Percentiles rank a stretch among this genome's conserved stretches.
Conservation (phyloP, 2,329 filamentous ascomycete genomes). For the Fusarium sp. region DNA sequence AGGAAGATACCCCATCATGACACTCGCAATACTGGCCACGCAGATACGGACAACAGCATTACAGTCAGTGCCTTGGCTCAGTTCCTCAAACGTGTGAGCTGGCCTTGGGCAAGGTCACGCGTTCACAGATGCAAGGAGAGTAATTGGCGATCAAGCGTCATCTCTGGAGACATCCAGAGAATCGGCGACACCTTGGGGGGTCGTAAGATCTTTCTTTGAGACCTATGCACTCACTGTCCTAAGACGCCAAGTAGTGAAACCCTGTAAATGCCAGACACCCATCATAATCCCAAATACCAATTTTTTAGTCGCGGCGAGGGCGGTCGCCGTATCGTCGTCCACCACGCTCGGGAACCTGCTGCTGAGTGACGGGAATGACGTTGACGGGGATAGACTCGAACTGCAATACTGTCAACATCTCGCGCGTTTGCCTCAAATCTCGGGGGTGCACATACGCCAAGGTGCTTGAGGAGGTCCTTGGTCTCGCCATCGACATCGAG, state of each 20-base stretch:
- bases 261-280: constrained; percentile 61
- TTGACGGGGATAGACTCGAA: constrained; percentile 99
- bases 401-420: constrained; percentile 63
- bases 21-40: neutral
- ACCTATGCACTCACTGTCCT: constrained; percentile 71
- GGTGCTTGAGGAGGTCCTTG: constrained; percentile 98
- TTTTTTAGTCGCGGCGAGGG: constrained; percentile 57
- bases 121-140: constrained; percentile 46
- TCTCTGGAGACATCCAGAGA: constrained; percentile 72
- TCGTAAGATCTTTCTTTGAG: constrained; percentile 70
- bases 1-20: constrained; percentile 35
- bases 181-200: constrained; percentile 90
- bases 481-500: constrained; percentile 97
- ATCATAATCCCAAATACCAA: constrained; percentile 51
- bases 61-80: constrained; percentile 10
- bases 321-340: constrained; percentile 82
- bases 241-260: constrained; percentile 66
- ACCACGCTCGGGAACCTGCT: constrained; percentile 84
- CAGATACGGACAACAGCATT: constrained; percentile 6
- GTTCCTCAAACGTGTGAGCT: constrained; percentile 33
- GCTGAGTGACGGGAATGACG: constrained; percentile 89
- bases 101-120: constrained; percentile 47
- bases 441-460: constrained; percentile 81
- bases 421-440: neutral
- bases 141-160: constrained; percentile 93